phyloP scores from a whole-genome alignment of 805 yeast species.

The Danielia reshetovae region DNA sequence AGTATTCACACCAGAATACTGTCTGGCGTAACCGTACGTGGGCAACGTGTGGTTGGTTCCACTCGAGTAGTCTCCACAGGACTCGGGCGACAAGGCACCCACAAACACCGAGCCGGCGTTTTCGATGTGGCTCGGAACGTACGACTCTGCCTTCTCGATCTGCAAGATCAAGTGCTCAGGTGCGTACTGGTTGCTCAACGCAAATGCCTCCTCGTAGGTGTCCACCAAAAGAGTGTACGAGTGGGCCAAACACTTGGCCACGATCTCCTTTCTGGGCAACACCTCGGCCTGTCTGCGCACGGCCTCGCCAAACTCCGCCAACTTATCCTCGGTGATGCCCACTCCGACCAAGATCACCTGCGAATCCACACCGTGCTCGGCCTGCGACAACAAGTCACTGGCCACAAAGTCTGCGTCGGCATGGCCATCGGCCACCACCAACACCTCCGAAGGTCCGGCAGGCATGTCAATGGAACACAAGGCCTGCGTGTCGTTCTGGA shows the following conservation, averaged over 20 bases:
- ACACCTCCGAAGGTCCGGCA: conserved; percentile 98
- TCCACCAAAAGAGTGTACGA: conserved; percentile 75
- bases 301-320: conserved; percentile 73
- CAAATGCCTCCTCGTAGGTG: conserved; percentile 73
- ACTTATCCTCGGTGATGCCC: conserved; percentile 54
- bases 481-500: conserved; percentile 93
- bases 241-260: conserved; percentile 87
- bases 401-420: conserved; percentile 97
- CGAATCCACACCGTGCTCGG: conserved; percentile 98
- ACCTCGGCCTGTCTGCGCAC: conserved; percentile 77
- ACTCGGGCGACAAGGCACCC: conserved; percentile 94
- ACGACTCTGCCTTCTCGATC: conserved; percentile 69
- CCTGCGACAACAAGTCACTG: conserved; percentile 93
- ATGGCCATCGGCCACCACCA: conserved; percentile 84
- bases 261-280: conserved; percentile 90
- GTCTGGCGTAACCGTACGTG: conserved; percentile 96
- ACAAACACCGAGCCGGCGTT: conserved; percentile 97
- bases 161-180: conserved; percentile 98
- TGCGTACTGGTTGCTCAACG: conserved; percentile 86
- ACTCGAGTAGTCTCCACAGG: conserved; percentile 96
- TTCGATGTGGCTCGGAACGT: conserved; percentile 66
- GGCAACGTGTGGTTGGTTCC: conserved; percentile 99
- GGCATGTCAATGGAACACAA: conserved; percentile 98
- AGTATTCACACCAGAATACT: conserved; percentile 96
- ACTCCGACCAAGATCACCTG: conserved; percentile 93